phyloP scores from a whole-genome alignment of 768 basidiomycete species.

The Hygrocybe coccinea region DNA sequence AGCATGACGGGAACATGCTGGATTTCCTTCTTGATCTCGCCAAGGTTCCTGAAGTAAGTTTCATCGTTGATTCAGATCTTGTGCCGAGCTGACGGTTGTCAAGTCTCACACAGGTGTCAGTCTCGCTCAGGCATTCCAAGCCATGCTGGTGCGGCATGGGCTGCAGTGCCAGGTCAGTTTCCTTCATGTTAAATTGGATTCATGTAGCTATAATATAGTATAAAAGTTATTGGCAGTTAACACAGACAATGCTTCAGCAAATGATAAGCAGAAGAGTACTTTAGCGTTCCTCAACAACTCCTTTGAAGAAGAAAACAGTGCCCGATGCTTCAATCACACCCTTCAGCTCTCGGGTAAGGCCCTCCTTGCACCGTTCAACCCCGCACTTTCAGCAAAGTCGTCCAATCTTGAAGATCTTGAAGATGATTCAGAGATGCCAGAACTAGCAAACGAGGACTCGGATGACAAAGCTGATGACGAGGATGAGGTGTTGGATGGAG shows the following conservation, averaged over 20 bases:
- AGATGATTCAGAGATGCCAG: background rate
- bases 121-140: constrained; percentile 31
- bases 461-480: constrained; percentile 5
- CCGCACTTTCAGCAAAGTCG: constrained; percentile 19
- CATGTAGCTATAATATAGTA: constrained; percentile 12
- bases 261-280: constrained; percentile 29
- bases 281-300: constrained; percentile 21
- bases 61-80: background rate
- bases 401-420: too few relatives aligned
- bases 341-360: constrained; percentile 13
- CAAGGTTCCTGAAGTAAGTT: constrained; percentile 28
- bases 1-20: constrained; percentile 24
- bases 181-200: too few relatives aligned
- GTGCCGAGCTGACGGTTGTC: background rate
- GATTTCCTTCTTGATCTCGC: constrained; percentile 33
- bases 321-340: constrained; percentile 36
- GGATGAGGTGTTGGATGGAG: background rate
- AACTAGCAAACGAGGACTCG: background rate
- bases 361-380: constrained; percentile 32
- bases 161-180: constrained; percentile 25
- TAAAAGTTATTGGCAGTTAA: constrained; percentile 27
- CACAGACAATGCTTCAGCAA: constrained; percentile 8
- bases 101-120: constrained; percentile 31
- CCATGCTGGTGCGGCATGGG: constrained; percentile 31
- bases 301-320: constrained; percentile 19